Evolutionary conservation across 2,329 filamentous ascomycete genomes (phyloP), one percentile per base, ranked within the genome.

Genomic region (Tolypocladium inflatum): DNA sequence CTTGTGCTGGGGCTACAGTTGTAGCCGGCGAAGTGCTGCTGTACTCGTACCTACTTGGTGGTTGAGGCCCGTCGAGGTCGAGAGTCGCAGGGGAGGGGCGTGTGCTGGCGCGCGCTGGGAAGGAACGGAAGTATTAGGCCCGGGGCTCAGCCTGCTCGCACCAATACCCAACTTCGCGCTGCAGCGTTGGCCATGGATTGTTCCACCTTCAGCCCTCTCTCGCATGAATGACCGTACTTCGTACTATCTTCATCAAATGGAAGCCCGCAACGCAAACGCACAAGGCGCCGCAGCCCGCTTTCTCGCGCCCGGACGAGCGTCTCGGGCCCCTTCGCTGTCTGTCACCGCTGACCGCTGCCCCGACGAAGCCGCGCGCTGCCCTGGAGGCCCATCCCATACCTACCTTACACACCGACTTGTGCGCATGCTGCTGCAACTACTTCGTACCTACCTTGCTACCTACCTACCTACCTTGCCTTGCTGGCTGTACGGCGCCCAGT

Each of bases 281-380:
- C 53, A 55, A 35, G 17, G 42, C 54, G 38, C 19, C 54, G 41
- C 54, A 50, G 30, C 41, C 54, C 54, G 42, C 42, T n/a, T 38
- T 6, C 8, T 60, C 58, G 57, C 63, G 61, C 63, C 60, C 56
- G 57, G 57, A 55, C 59, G 55, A 61, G 52, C 53, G 37, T n/a
- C 26, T 51, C 17, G 48, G 48, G 48, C 15, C 37, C 37, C 21
- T 15, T n/a, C 21, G 50, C 15, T 11, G 19, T n/a, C 50, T 53
- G 50, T 53, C 50, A 21, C 33, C 26, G 11, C 2, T 8, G 15
- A 17, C 15, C 38, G 26, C 39, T 21, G 26, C 30, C 41, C 26
- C 26, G 39, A 53, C 26, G 33, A 53, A 53, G 23, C 23, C 17
- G 23, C 50, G 37, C 37, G 37, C 13, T 17, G 37, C 4, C 13